A percentile compares a stretch with the other conserved stretches of the same genome.
Conservation (phyloP, 2,329 filamentous ascomycete genomes). For the Rhinocladiella mackenziei region DNA sequence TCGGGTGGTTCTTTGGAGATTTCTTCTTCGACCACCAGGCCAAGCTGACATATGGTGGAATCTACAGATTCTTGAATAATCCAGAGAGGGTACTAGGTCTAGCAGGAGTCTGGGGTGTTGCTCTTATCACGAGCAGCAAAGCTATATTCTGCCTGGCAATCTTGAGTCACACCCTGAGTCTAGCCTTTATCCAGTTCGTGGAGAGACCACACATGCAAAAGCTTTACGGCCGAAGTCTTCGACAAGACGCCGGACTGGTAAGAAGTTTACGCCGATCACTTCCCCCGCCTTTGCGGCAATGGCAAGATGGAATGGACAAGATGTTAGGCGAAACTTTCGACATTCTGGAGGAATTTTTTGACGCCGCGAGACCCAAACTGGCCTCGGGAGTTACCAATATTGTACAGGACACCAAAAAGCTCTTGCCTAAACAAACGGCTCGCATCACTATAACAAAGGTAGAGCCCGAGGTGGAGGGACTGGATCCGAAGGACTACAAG, state of each 20-base stretch:
- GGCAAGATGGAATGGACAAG: conserved; percentile 80
- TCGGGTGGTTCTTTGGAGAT: conserved; percentile 98
- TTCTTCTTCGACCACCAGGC: conserved; percentile 92
- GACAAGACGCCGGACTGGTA: conserved; percentile 82
- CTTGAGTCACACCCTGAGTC: conserved; percentile 75
- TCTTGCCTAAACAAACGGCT: conserved; percentile 86
- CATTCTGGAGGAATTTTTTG: conserved; percentile 86
- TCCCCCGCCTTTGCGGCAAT: conserved; percentile 74
- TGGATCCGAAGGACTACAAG: conserved; percentile 75
- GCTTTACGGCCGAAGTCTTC: conserved; percentile 79
- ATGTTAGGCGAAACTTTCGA: conserved; percentile 82
- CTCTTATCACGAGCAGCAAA: conserved; percentile 85
- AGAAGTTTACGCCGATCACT: conserved; percentile 85
- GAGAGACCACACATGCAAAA: conserved; percentile 98
- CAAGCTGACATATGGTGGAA: conserved; percentile 91
- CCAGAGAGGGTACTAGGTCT: conserved; percentile 90
- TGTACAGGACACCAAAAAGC: conserved; percentile 76
- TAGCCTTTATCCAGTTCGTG: conserved; percentile 86
- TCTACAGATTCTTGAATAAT: conserved; percentile 97
- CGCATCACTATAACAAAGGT: conserved; percentile 78
- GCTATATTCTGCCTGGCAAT: conserved; percentile 83
- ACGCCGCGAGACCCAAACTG: conserved; percentile 78
- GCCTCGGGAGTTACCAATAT: conserved; percentile 81
- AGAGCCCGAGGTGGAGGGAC: conserved; percentile 72
- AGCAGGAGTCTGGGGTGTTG: conserved; percentile 91